Evolutionary conservation across 1,284 basidiomycete species (phyloP).

Genomic region (Malassezia vespertilionis): DNA sequence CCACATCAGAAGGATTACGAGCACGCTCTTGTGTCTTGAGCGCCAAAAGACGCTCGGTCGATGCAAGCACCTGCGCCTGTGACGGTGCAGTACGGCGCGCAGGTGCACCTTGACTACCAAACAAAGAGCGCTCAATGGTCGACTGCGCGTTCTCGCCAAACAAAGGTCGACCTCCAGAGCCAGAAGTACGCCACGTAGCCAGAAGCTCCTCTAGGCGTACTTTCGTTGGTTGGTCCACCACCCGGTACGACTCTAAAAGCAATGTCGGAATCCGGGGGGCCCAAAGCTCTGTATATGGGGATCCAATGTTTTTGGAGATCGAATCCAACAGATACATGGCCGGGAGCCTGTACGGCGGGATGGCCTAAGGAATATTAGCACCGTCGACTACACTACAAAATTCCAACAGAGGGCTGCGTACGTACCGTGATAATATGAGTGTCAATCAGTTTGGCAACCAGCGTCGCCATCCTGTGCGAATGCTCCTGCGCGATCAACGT

Average conservation of each 20-base stretch:
- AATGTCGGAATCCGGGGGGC: slow-evolving; percentile 32
- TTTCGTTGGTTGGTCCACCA: slow-evolving; percentile 42
- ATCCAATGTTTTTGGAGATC: slow-evolving; percentile 52
- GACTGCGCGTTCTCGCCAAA: slow-evolving; percentile 40
- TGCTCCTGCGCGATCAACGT: slow-evolving; percentile 87
- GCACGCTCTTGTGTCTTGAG: slow-evolving; percentile 27
- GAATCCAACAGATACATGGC: slow-evolving; percentile 91
- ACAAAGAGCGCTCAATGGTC: slow-evolving; percentile 36
- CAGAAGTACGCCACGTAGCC: slow-evolving; percentile 39
- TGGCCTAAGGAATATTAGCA: slow-evolving; percentile 15
- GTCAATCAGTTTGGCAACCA: slow-evolving; percentile 78
- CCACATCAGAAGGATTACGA: slow-evolving; percentile 21
- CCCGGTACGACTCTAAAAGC: slow-evolving; percentile 41
- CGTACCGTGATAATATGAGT: slow-evolving; percentile 62
- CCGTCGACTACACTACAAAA: slow-evolving; percentile 4
- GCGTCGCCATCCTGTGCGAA: slow-evolving; percentile 61
- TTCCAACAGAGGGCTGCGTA: too few relatives aligned
- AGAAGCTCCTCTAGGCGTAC: slow-evolving; percentile 43
- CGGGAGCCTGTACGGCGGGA: slow-evolving; percentile 78
- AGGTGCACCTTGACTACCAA: slow-evolving; percentile 32
- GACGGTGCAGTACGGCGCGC: slow-evolving; percentile 10
- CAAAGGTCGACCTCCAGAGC: slow-evolving; percentile 25
- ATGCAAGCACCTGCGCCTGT: slow-evolving; percentile 27
- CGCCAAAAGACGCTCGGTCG: slow-evolving; percentile 33
- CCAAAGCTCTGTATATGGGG: slow-evolving; percentile 40